A percentile compares a stretch with the other conserved stretches of the same genome.
These are phyloP conservation scores for Amanita molliuscula DNA, from an alignment of 768 basidiomycete genomes.

Conservation along the genomic window DNA sequence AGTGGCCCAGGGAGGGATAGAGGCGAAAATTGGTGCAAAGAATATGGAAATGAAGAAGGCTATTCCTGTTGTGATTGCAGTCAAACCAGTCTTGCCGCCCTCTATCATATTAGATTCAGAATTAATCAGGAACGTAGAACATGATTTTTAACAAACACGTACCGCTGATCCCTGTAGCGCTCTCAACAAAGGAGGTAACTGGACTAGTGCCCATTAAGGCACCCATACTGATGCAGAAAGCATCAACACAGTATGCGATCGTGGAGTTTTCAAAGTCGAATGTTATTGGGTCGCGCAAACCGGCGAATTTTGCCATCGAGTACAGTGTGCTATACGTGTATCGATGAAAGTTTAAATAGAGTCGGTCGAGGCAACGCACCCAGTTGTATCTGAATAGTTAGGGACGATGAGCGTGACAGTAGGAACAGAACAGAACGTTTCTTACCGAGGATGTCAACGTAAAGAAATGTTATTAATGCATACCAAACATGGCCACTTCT, in stretches of 20 bases:
- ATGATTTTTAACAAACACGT: conserved; percentile 10
- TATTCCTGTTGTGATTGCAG: conserved; percentile 61
- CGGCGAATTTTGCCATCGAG: conserved; percentile 87
- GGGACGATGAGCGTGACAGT: neutral
- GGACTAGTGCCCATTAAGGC: conserved; percentile 73
- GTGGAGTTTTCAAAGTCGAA: conserved; percentile 82
- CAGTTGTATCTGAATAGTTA: conserved; percentile 34
- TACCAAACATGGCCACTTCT: conserved; percentile 77
- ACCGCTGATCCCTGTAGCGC: conserved; percentile 76
- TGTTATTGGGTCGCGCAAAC: conserved; percentile 73
- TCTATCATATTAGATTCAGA: conserved; percentile 26
- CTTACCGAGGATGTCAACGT: conserved; percentile 76
- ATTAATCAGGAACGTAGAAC: neutral
- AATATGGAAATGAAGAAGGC: conserved; percentile 80
- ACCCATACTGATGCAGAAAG: conserved; percentile 74
- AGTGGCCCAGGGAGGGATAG: conserved; percentile 82
- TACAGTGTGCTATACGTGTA: conserved; percentile 59
- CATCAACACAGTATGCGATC: conserved; percentile 76
- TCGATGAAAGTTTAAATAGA: neutral
- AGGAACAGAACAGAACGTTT: neutral
- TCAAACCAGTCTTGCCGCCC: conserved; percentile 83
- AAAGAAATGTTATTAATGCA: conserved; percentile 81
- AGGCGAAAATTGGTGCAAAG: conserved; percentile 84
- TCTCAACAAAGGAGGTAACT: conserved; percentile 77
- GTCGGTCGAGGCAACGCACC: conserved; percentile 16